These are phyloP conservation scores for Rhazya stricta DNA, from an alignment of 257 asterid genomes.

Conservation along the genomic window DNA sequence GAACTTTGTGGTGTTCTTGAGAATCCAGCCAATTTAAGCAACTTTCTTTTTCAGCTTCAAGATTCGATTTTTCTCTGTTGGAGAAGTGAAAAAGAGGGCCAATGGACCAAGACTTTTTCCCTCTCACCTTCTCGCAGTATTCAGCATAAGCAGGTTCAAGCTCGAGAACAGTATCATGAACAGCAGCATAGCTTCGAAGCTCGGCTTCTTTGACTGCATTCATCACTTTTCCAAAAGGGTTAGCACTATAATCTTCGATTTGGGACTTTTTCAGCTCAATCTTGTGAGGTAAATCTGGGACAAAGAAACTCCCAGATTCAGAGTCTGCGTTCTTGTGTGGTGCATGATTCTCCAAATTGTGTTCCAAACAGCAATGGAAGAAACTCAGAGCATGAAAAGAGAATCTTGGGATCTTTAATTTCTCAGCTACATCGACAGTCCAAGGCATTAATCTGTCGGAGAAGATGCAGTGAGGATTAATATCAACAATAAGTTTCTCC, in stretches of 20 bases:
- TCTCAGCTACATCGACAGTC: slow-evolving; percentile 26
- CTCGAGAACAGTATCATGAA: slow-evolving; percentile 16
- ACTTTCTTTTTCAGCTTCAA: background rate
- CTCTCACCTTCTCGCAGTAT: slow-evolving; percentile 9
- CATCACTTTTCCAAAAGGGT: background rate
- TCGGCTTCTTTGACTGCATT: slow-evolving; percentile 18
- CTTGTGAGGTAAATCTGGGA: slow-evolving; percentile 22
- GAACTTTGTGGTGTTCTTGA: slow-evolving; percentile 11
- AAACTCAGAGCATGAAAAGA: slow-evolving; percentile 14
- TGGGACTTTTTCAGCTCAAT: slow-evolving; percentile 25
- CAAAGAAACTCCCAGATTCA: slow-evolving; percentile 19
- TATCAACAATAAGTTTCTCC: background rate
- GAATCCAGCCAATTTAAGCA: slow-evolving; percentile 22
- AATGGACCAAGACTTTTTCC: slow-evolving; percentile 15
- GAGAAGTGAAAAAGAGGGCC: slow-evolving; percentile 31
- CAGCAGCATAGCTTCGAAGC: slow-evolving; percentile 14
- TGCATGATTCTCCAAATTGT: slow-evolving; percentile 12
- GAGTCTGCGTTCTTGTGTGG: slow-evolving; percentile 20
- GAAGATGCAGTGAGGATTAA: slow-evolving; percentile 23
- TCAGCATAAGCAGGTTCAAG: slow-evolving; percentile 25
- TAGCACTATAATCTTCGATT: slow-evolving; percentile 6
- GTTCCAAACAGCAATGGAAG: slow-evolving; percentile 14
- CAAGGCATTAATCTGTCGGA: slow-evolving; percentile 27
- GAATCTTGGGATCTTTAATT: slow-evolving; percentile 25
- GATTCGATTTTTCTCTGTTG: background rate